A percentile compares a stretch with the other conserved stretches of the same genome.
Evolutionary conservation across 345 rosid species (phyloP).

Genomic region (Carallia pectinifolia): DNA sequence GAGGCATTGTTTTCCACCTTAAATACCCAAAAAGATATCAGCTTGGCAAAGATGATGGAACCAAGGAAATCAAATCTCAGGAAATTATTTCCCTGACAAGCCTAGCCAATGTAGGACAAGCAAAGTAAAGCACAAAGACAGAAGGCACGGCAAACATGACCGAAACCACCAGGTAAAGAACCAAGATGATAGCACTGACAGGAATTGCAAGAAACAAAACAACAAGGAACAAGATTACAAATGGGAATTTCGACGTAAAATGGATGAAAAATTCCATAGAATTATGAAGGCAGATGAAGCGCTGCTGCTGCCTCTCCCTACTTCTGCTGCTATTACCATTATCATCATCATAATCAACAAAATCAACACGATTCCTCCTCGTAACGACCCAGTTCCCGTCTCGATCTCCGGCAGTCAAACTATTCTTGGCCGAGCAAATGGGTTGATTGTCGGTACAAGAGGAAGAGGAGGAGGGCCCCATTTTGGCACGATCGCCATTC

Average conservation of each 20-base stretch:
- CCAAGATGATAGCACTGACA: slow-evolving; percentile 71
- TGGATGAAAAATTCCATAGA: slow-evolving; percentile 64
- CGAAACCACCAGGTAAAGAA: slow-evolving; percentile 68
- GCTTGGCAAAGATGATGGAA: neutral
- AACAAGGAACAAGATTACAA: slow-evolving; percentile 68
- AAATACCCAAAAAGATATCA: neutral
- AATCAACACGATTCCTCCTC: slow-evolving; percentile 12
- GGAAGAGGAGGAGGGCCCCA: slow-evolving; percentile 18
- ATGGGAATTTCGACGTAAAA: slow-evolving; percentile 74
- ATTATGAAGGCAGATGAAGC: slow-evolving; percentile 53
- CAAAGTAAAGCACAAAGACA: slow-evolving; percentile 72
- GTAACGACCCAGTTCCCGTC: slow-evolving; percentile 16
- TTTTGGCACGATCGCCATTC: slow-evolving; percentile 58
- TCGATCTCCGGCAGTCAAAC: slow-evolving; percentile 19
- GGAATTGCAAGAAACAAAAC: slow-evolving; percentile 75
- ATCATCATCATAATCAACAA: neutral
- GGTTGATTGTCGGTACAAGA: slow-evolving; percentile 23
- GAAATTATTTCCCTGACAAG: slow-evolving; percentile 73
- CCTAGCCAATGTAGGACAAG: slow-evolving; percentile 80
- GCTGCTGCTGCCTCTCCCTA: slow-evolving; percentile 18
- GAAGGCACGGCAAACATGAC: slow-evolving; percentile 75
- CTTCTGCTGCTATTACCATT: neutral
- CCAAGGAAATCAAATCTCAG: slow-evolving; percentile 13
- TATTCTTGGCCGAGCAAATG: slow-evolving; percentile 17
- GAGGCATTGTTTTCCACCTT: neutral